These are phyloP conservation scores for barrel medic (Medicago truncatula) DNA, from an alignment of 306 rosid species.

Conservation along the genomic window DNA sequence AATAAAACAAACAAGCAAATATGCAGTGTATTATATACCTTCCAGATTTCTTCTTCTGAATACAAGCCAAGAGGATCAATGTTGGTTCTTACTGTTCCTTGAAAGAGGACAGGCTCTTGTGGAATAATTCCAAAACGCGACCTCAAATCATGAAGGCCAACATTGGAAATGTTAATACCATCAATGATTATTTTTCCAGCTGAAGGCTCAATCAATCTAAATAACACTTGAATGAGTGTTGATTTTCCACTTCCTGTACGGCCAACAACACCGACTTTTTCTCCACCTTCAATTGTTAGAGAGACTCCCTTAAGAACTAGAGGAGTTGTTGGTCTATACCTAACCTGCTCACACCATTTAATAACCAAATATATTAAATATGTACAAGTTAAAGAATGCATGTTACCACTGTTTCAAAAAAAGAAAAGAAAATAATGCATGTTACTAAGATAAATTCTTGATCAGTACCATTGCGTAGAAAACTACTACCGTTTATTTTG, in stretches of 20 bases:
- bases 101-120: conserved; percentile 90
- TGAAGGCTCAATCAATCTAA: conserved; percentile 88
- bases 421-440: no score
- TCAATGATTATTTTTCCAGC: conserved; percentile 75
- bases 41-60: conserved; percentile 89
- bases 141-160: conserved; percentile 89
- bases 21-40: conserved; percentile 52
- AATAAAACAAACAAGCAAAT: conserved; percentile 7
- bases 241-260: conserved; percentile 94
- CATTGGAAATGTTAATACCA: conserved; percentile 59
- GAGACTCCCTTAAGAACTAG: conserved; percentile 78
- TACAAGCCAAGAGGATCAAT: conserved; percentile 72
- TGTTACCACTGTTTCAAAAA: background rate
- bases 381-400: background rate
- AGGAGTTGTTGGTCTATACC: conserved; percentile 82
- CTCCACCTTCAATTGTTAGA: conserved; percentile 74
- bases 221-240: conserved; percentile 82
- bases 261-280: conserved; percentile 92
- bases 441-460: background rate
- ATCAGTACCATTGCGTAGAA: no score
- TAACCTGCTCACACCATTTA: conserved; percentile 58
- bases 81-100: conserved; percentile 86
- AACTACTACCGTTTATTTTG: no score
- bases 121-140: conserved; percentile 92
- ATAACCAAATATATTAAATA: conserved; percentile 16